These are phyloP conservation scores for Phytomonas sp. DNA, from an alignment of 208 protist species.

Conservation along the genomic window DNA sequence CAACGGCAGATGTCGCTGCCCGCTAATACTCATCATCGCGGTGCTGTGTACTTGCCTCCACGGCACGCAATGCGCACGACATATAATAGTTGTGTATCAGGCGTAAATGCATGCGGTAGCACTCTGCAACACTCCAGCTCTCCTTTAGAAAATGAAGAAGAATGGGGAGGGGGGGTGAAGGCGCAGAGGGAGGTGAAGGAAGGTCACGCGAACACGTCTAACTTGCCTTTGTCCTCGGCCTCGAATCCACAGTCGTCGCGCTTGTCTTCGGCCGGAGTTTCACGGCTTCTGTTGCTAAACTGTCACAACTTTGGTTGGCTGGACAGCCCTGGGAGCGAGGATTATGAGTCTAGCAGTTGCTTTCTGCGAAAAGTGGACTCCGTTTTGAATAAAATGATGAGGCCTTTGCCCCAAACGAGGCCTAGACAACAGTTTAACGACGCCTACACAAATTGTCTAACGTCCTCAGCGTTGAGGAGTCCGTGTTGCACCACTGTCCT, in stretches of 20 bases:
- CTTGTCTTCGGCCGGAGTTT: conserved; percentile 11
- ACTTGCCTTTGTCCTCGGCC: neutral
- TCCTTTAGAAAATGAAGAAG: neutral
- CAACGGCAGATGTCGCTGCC: neutral
- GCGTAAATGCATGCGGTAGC: neutral
- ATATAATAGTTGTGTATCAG: neutral
- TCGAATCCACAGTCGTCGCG: neutral
- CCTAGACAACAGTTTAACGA: conserved; percentile 12
- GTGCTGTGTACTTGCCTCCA: neutral
- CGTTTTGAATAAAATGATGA: conserved; percentile 11
- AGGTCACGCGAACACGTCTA: neutral
- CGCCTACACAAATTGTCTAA: conserved; percentile 1
- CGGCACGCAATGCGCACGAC: neutral
- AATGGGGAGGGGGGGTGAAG: neutral
- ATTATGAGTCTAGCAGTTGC: conserved; percentile 40
- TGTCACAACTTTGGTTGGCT: conserved; percentile 60
- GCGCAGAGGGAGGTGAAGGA: neutral
- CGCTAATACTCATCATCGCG: neutral
- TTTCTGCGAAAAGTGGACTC: conserved; percentile 28
- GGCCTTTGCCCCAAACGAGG: neutral
- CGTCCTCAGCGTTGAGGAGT: neutral
- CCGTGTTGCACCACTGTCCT: conserved; percentile 25
- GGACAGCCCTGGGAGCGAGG: conserved; percentile 29
- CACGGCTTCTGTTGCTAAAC: conserved; percentile 47
- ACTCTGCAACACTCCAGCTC: neutral